Evolutionary conservation across 2,329 filamentous ascomycete genomes (phyloP).

Genomic region (Colletotrichum eremochloae): DNA sequence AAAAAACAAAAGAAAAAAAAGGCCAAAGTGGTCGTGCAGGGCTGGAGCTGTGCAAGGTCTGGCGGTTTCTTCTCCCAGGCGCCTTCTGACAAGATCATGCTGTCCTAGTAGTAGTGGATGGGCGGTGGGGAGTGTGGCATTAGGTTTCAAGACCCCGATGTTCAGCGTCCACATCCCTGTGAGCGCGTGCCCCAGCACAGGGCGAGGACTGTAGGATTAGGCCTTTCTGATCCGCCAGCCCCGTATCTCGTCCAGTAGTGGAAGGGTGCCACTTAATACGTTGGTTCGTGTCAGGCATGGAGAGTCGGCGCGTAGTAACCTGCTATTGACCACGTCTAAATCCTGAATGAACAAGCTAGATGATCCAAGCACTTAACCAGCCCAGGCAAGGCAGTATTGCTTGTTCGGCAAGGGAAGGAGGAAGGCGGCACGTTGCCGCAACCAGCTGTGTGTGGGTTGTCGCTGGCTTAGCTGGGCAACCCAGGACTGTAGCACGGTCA

Average conservation of each 20-base stretch:
- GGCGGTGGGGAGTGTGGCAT: constrained; percentile 3
- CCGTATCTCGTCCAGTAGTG: constrained; percentile 1
- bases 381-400: neutral
- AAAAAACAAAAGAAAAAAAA: neutral
- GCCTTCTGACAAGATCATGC: constrained; percentile 17
- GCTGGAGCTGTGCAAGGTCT: constrained; percentile 7
- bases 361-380: neutral
- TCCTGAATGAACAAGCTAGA: neutral
- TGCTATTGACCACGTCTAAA: neutral
- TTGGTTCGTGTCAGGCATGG: neutral
- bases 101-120: neutral
- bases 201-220: neutral
- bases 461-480: neutral
- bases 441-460: neutral
- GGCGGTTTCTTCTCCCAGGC: neutral
- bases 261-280: constrained; percentile 7
- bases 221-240: constrained; percentile 11
- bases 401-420: neutral
- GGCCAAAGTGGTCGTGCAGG: constrained; percentile 11
- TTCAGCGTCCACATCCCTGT: neutral
- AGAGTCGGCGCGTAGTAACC: constrained; percentile 12
- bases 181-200: neutral
- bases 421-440: constrained; percentile 20
- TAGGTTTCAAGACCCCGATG: constrained; percentile 17
- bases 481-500: neutral